Evolutionary conservation across 768 basidiomycete species (phyloP), one percentile per base, ranked within the genome.

Genomic region (Hericium alpestre): DNA sequence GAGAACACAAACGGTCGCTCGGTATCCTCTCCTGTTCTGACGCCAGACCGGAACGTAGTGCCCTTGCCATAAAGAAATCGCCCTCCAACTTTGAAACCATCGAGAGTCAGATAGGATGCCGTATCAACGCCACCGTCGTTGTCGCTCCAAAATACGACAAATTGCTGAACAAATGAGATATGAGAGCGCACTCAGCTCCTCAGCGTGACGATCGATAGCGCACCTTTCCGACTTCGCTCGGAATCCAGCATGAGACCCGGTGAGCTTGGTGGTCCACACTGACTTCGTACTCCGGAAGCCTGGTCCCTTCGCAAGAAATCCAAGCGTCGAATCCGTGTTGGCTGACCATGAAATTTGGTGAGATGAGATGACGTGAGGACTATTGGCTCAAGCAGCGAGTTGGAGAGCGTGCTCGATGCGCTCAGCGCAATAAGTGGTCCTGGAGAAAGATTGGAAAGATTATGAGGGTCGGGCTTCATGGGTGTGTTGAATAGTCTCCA

Each of bases 261-360:
- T 78, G 66, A 4, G 66, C 61, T 5, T 69, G 67, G 4, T 65
- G 60, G 55, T 85, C 80, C 32, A 79, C 68, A 6, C 77, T 73
- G 8, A 77, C 72, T n/a, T 83, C 67, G 66, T 83, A 80, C 66
- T 86, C 84, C 4, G 72, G 74, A 11, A 87, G 63, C 11, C 68
- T 64, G 56, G 72, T 61, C 4, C 76, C 79, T 37, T 80, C 76
- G 41, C 74, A 77, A 38, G 73, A 72, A 54, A 89, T 81, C 82
- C 86, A 88, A 22, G 86, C 84, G 13, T 83, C 83, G 68, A 86
- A 87, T 6, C 76, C 80, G 16, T 78, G 76, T 66, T 79, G 77
- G 0, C 74, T 74, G 58, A 83, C 57, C 67, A 68, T 68, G 20
- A 32, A 32, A 32, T 4, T 32, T 38, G 18, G 15, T 11, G 3